A percentile compares a stretch with the other conserved stretches of the same genome.
phyloP scores from a whole-genome alignment of 257 asterid genomes.

The Nicotiana sylvestris region DNA sequence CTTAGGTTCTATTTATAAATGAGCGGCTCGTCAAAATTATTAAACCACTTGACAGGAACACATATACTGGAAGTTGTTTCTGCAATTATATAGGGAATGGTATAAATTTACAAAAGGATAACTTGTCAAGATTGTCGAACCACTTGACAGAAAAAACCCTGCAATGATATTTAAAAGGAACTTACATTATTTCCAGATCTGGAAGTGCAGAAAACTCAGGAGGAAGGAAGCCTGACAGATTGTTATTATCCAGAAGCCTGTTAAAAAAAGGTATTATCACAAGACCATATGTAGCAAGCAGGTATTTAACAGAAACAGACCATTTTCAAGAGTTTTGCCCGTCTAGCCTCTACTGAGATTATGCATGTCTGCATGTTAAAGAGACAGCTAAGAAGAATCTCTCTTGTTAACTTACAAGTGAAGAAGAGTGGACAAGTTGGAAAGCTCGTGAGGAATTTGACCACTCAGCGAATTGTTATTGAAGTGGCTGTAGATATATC shows the following conservation, averaged over 20 bases:
- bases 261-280: background rate
- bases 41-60: constrained; percentile 11
- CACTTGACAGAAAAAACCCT: background rate
- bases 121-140: constrained; percentile 9
- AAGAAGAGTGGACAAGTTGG: constrained; percentile 27
- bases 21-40: background rate
- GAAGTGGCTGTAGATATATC: constrained; percentile 39
- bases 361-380: background rate
- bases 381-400: background rate
- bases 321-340: background rate
- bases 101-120: background rate
- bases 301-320: background rate
- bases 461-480: constrained; percentile 49
- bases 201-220: constrained; percentile 30
- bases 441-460: constrained; percentile 37
- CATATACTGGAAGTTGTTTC: background rate
- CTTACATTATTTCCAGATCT: constrained; percentile 35
- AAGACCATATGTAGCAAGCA: background rate
- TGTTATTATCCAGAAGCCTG: constrained; percentile 58
- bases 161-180: constrained; percentile 8
- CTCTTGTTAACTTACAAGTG: constrained; percentile 39
- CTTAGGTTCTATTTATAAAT: background rate
- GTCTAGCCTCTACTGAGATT: background rate
- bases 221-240: constrained; percentile 63
- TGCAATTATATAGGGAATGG: background rate